Evolutionary conservation across 495 filamentous ascomycete genomes (phyloP), one percentile per base, ranked within the genome.

Genomic region (Penicillium alfredii): DNA sequence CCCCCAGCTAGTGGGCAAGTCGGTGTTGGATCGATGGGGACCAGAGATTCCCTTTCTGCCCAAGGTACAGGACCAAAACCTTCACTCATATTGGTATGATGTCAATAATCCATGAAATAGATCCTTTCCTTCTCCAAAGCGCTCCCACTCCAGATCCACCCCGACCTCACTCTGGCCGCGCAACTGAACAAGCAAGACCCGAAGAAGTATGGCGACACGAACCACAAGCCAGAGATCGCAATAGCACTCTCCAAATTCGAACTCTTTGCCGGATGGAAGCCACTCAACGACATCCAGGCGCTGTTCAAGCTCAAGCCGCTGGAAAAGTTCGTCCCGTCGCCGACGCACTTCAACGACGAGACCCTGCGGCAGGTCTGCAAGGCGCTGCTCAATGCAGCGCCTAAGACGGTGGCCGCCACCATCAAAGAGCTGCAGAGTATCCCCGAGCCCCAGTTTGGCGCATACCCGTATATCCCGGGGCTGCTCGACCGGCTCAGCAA

Each of bases 171-270:
- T 2, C 72, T 90, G 4, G 73, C 84, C 0, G 54, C 62, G 8
- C 65, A 78, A 42, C 66, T 88, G 3, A 78, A 86, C 59, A 47
- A 69, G 37, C 38, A 76, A 46, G 73, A 87, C 44, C 79, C 82
- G 0, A 53, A 76, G 7, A 70, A 73, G 33, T 88, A 81, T 52
- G 73, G 73, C 6, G 84, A 92, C 43, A 61, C 69, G 11, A 90
- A 88, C 55, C 82, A 88, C 60, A 89, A 90, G 56, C 84, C 85
- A 1, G 85, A 92, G 51, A 89, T 90, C 20, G 84, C 84, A 4
- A 64, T 92, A 9, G 81, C 84, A 0, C 59, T 89, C 0, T 72
- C 75, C n/a, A 73, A 78, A 11, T 89, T 90, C 50, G 83, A 89
- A 55, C 77, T 85, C 1, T 89, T 90, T 49, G 77, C 76, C 10